These are phyloP conservation scores for Ceratocystis cacaofunesta DNA, from an alignment of 2,329 filamentous ascomycete genomes.

Conservation along the genomic window DNA sequence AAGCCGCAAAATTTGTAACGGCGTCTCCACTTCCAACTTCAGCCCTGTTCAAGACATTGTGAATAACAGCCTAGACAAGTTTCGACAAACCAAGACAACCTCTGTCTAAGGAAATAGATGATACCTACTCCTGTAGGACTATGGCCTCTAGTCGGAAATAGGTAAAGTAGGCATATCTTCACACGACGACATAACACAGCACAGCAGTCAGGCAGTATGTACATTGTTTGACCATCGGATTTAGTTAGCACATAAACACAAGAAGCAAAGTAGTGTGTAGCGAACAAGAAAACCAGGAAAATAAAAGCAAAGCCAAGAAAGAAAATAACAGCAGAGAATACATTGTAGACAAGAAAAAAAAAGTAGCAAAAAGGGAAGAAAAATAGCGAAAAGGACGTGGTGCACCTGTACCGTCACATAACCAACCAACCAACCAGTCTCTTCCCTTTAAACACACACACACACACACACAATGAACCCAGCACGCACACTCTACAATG, in stretches of 20 bases:
- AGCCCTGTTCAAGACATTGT: not conserved
- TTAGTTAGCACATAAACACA: not conserved
- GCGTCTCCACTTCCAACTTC: not conserved
- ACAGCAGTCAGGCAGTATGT: not conserved
- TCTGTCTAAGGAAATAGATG: no score
- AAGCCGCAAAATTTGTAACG: not conserved
- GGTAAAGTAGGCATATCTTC: not conserved
- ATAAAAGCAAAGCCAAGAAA: not conserved
- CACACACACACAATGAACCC: not conserved
- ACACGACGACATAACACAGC: not conserved
- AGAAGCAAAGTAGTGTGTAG: conserved; percentile 1
- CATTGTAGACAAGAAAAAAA: conserved; percentile 7
- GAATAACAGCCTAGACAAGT: not conserved
- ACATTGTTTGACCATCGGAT: not conserved
- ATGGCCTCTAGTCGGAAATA: no score
- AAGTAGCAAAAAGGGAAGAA: conserved; percentile 9
- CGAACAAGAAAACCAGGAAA: not conserved
- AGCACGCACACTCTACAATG: not conserved
- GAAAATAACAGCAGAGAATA: not conserved
- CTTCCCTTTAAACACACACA: not conserved
- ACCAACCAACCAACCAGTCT: conserved; percentile 1
- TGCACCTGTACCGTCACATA: not conserved
- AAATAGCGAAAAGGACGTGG: conserved; percentile 1
- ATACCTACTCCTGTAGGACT: no score
- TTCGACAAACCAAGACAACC: no score